phyloP scores from a whole-genome alignment of 306 rosid species.

The Corylus heterophylla region DNA sequence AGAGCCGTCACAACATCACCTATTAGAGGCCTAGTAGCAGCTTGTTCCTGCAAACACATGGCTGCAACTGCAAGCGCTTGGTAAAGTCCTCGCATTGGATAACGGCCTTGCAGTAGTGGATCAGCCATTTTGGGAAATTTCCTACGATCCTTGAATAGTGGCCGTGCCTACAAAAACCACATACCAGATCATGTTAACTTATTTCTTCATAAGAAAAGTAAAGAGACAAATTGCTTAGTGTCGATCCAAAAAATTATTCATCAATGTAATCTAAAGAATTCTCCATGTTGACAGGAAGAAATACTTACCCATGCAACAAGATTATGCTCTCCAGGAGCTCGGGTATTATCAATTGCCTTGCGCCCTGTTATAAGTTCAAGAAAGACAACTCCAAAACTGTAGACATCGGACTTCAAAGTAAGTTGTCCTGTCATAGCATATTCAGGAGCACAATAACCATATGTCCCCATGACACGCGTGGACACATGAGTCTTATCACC shows the following conservation, averaged over 20 bases:
- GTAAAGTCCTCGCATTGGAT: conserved; percentile 69
- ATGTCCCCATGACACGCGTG: conserved; percentile 78
- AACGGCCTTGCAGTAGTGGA: conserved; percentile 69
- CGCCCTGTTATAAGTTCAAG: conserved; percentile 86
- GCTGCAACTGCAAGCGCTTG: conserved; percentile 86
- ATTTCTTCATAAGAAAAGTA: background rate
- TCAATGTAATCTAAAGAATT: background rate
- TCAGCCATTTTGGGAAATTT: conserved; percentile 75
- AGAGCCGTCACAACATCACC: conserved; percentile 82
- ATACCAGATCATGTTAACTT: conserved; percentile 10
- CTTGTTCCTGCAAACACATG: conserved; percentile 83
- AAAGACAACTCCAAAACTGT: conserved; percentile 82
- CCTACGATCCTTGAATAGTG: conserved; percentile 64
- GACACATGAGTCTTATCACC: conserved; percentile 85
- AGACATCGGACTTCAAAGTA: conserved; percentile 75
- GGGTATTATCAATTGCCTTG: conserved; percentile 65
- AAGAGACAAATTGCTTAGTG: background rate
- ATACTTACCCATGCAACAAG: conserved; percentile 84
- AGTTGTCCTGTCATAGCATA: conserved; percentile 82
- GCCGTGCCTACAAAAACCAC: conserved; percentile 57
- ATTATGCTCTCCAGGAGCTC: conserved; percentile 58
- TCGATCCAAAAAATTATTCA: conserved; percentile 3
- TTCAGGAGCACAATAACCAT: conserved; percentile 90
- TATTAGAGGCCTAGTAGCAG: conserved; percentile 72
- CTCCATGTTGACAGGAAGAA: background rate